Evolutionary conservation across 805 yeast species (phyloP), one percentile per base, ranked within the genome.

Genomic region (Hanseniaspora hatyaiensis): DNA sequence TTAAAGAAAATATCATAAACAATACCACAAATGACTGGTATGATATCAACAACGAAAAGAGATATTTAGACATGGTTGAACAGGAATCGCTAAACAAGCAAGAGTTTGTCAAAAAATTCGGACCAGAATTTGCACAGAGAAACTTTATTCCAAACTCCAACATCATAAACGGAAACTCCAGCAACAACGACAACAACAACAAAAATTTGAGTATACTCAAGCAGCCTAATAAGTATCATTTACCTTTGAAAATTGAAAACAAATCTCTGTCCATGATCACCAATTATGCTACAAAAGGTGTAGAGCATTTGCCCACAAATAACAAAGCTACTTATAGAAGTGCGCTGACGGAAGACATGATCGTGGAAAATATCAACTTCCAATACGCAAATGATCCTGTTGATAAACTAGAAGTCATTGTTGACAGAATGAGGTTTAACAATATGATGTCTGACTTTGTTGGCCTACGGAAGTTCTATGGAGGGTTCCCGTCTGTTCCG

Each of bases 1-100:
- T 73, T 39, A 81, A 86, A 52, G 71, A 72, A 46, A 68, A 72
- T 22, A 70, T 85, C 67, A 71, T 89, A 40, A 70, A 75, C 51
- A 71, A 75, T 6, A 82, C 94, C 3, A 88, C 96, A 5, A 74
- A 81, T 34, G 72, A 77, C 52, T 92, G 97, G 97, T 89, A 89
- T 66, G 80, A 82, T 54, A 82, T 88, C 57, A 88, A 87, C 63
- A 77, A 80, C 57, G 97, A 92, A 61, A 72, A 96, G 56, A 72
- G 94, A 53, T 78, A 77, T 38, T 72, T 85, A 75, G 95, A 86
- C 60, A 47, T 73, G 74, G 52, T 56, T 77, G 43, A 47, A 12
- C 43, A 34, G 11, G 45, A 47, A 29, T 22, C 18, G 8, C 8
- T 23, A 9, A 34, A 34, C 22, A 41, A 34, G 8, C 23, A 30